A percentile compares a stretch with the other conserved stretches of the same genome.
These are phyloP conservation scores for Oryza nivara DNA, from an alignment of 176 grass and related monocot genomes.

Conservation along the genomic window DNA sequence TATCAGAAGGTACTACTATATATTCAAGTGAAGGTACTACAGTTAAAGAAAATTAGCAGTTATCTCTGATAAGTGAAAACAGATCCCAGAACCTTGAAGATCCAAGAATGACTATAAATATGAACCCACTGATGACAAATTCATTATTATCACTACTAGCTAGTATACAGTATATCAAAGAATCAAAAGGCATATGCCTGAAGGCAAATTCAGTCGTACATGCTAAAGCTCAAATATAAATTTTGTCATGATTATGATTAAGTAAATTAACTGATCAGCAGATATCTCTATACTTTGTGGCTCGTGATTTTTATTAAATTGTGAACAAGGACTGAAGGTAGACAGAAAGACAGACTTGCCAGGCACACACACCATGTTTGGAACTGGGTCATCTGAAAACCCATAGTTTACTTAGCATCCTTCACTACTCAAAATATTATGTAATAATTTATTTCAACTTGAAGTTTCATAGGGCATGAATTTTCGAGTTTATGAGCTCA, in stretches of 20 bases:
- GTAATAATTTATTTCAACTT: neutral
- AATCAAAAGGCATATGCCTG: neutral
- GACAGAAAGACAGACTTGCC: neutral
- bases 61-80: neutral
- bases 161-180: neutral
- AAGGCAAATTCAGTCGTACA: neutral
- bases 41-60: neutral
- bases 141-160: neutral
- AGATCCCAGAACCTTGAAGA: neutral
- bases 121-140: neutral
- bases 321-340: constrained; percentile 10
- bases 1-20: neutral
- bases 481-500: neutral
- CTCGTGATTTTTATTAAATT: neutral
- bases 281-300: neutral
- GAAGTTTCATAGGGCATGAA: neutral
- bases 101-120: neutral
- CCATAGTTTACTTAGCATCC: neutral
- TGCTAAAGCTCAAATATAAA: constrained; percentile 6
- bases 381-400: neutral
- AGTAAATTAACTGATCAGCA: neutral
- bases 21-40: neutral
- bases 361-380: neutral
- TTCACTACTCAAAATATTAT: neutral
- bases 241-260: neutral